phyloP scores from a whole-genome alignment of 2,329 filamentous ascomycete species.

The Talaromyces islandicus region DNA sequence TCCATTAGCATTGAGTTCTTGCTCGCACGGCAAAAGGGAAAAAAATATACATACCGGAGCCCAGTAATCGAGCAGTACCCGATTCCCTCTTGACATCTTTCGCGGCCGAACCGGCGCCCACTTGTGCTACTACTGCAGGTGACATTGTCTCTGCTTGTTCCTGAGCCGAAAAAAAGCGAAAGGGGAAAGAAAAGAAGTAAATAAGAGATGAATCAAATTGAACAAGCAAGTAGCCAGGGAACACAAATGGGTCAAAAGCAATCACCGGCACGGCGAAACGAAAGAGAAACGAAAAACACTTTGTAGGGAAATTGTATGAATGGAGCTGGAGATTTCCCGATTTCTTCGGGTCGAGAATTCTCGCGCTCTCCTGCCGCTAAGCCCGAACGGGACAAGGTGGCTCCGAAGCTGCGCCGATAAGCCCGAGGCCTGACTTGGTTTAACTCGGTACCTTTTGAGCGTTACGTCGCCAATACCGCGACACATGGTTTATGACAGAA shows the following conservation, averaged over 20 bases:
- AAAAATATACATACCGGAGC: conserved; percentile 64
- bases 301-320: neutral
- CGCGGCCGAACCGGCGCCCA: conserved; percentile 41
- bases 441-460: neutral
- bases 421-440: neutral
- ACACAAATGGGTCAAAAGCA: neutral
- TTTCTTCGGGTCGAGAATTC: neutral
- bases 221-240: neutral
- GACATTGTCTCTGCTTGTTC: conserved; percentile 43
- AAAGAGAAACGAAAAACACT: neutral
- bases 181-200: neutral
- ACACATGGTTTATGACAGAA: neutral
- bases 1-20: neutral
- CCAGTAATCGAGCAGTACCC: conserved; percentile 76
- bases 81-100: conserved; percentile 78
- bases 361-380: neutral
- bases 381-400: neutral
- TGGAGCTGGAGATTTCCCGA: neutral
- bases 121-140: conserved; percentile 38
- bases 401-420: conserved; percentile 5
- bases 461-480: neutral
- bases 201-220: neutral
- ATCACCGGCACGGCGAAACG: neutral
- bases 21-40: neutral
- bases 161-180: neutral